Evolutionary conservation across 140 eudicot genomes (phyloP).

Genomic region (Bidens hawaiensis): DNA sequence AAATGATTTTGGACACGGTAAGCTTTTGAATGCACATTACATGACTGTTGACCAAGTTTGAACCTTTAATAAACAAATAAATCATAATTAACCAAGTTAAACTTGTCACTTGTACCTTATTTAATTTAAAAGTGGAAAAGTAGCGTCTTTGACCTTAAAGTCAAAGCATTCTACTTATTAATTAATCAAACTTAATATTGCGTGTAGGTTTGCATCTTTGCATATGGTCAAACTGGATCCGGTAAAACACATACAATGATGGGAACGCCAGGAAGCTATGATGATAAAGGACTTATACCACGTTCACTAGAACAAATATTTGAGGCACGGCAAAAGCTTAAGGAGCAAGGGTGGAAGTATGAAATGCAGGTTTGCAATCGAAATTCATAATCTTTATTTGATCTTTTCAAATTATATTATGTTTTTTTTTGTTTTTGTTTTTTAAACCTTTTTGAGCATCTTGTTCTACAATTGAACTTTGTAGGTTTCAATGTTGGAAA

Average conservation of each 20-base stretch:
- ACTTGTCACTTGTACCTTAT: background rate
- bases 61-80: too few species aligned
- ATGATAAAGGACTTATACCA: slow-evolving; percentile 82
- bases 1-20: background rate
- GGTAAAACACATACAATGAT: slow-evolving; percentile 97
- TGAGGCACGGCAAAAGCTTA: slow-evolving; percentile 66
- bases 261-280: slow-evolving; percentile 74
- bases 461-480: slow-evolving; percentile 10
- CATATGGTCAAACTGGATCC: slow-evolving; percentile 98
- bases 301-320: slow-evolving; percentile 90
- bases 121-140: background rate
- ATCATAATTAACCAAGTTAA: too few species aligned
- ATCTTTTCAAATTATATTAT: too few species aligned
- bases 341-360: slow-evolving; percentile 87
- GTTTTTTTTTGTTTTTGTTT: background rate
- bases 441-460: background rate
- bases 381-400: slow-evolving; percentile 7
- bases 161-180: background rate
- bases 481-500: slow-evolving; percentile 95
- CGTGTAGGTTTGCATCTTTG: slow-evolving; percentile 90
- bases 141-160: slow-evolving; percentile 1
- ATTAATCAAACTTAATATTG: background rate
- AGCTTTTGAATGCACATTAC: background rate
- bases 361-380: slow-evolving; percentile 77
- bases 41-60: background rate